Conservation (phyloP, 75 land plant genomes). For the Gnetum montanum region DNA sequence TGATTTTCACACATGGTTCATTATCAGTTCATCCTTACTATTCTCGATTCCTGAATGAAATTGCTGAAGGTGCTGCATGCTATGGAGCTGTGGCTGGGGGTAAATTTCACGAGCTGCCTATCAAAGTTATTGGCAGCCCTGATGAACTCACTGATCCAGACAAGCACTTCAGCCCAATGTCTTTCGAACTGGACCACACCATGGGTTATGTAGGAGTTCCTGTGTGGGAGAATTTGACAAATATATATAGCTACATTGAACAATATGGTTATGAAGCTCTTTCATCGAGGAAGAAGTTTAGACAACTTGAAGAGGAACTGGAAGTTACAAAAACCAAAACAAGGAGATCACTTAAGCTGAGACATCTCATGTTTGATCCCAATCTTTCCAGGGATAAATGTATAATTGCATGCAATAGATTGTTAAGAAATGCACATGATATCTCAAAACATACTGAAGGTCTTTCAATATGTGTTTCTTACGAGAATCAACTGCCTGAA, state of each 20-base stretch:
- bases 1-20: constrained; percentile 30
- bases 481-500: constrained; percentile 29
- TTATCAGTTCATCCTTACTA: constrained; percentile 21
- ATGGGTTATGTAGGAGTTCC: constrained; percentile 28
- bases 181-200: constrained; percentile 16
- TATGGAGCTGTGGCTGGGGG: constrained; percentile 36
- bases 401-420: constrained; percentile 19
- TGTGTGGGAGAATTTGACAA: constrained; percentile 17
- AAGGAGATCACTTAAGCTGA: constrained; percentile 25
- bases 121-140: constrained; percentile 16
- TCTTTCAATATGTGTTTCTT: constrained; percentile 30
- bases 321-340: constrained; percentile 19
- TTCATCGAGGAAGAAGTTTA: constrained; percentile 11
- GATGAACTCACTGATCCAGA: not conserved
- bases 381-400: constrained; percentile 22
- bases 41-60: constrained; percentile 18
- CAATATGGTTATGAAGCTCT: constrained; percentile 24
- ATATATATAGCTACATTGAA: constrained; percentile 19
- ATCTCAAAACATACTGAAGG: constrained; percentile 31
- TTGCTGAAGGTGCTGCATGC: constrained; percentile 15
- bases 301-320: constrained; percentile 14
- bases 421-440: constrained; percentile 19
- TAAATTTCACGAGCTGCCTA: constrained; percentile 26
- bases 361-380: constrained; percentile 19
- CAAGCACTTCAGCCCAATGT: not conserved